Conservation (phyloP, 352 stramenopile species). For the Pythium brassicae region DNA sequence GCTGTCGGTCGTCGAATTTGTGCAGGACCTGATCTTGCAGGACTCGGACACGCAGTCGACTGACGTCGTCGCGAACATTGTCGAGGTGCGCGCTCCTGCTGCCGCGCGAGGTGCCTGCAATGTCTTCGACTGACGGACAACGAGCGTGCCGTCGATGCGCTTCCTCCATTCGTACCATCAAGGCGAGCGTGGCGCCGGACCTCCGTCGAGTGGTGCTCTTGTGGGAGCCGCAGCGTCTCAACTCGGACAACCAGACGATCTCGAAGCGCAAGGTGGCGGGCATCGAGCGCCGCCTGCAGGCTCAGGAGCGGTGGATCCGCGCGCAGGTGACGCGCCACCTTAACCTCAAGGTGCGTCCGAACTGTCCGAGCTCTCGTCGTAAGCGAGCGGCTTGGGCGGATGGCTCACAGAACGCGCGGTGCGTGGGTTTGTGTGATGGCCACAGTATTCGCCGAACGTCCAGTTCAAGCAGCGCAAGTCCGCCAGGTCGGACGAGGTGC, state of each 20-base stretch:
- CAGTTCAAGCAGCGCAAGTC: conserved; percentile 76
- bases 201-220: conserved; percentile 61
- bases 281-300: conserved; percentile 57
- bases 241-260: conserved; percentile 69
- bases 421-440: background rate
- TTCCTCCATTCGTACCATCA: background rate
- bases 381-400: background rate
- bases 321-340: conserved; percentile 66
- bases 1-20: conserved; percentile 55
- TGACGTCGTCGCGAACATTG: conserved; percentile 62
- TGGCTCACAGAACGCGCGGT: background rate
- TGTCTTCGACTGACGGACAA: background rate
- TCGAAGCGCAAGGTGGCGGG: conserved; percentile 69
- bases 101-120: no score
- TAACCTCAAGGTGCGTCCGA: conserved; percentile 64
- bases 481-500: conserved; percentile 55
- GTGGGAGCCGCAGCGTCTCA: conserved; percentile 65
- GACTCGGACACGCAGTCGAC: conserved; percentile 52
- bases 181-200: conserved; percentile 69
- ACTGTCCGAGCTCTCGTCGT: background rate
- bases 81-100: conserved; percentile 37
- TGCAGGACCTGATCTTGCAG: conserved; percentile 66
- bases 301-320: conserved; percentile 64
- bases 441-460: conserved; percentile 71
- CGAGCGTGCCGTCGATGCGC: background rate